Evolutionary conservation across 31 red algal species (phyloP), one percentile per base, ranked within the genome.

Genomic region (Endocladia muricata): DNA sequence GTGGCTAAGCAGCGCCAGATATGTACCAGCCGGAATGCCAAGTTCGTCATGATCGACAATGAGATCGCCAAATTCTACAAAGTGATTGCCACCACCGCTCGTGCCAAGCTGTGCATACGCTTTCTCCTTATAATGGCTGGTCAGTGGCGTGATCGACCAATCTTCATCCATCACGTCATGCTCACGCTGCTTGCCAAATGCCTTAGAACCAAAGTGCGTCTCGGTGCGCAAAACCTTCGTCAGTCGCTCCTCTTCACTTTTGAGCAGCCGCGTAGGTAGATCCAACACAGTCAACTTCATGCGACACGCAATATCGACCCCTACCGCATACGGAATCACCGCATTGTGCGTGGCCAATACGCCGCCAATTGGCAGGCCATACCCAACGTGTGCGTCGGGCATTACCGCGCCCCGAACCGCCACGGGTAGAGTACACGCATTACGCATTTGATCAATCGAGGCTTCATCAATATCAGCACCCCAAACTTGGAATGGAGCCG

Each of bases 31-130:
- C n/a, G n/a, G n/a, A n/a, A n/a, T n/a, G n/a, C n/a, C n/a, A n/a
- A n/a, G n/a, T n/a, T n/a, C n/a, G n/a, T n/a, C n/a, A n/a, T n/a
- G n/a, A n/a, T n/a, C n/a, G n/a, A n/a, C n/a, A n/a, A n/a, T n/a
- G n/a, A n/a, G n/a, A n/a, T n/a, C n/a, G n/a, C 73, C 73, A n/a
- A 76, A 34, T 80, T 80, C 76, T 13, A 80, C 41, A 55, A 80
- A 80, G 68, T 80, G 76, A 69, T 77, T 80, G 8, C 76, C 76
- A 22, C 70, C 25, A 48, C 76, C 76, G 9, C 30, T 36, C 9
- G 70, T 78, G 21, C 76, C 76, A n/a, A 80, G n/a, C 29, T 63
- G 58, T 8, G 8, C 26, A 78, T 76, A 26, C 49, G 60, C 68
- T 36, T 48, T 70, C 13, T 31, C 15, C 30, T 80, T 80, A 7